Conservation (phyloP, 2,329 filamentous ascomycete genomes). For the Phialophora verrucosa region DNA sequence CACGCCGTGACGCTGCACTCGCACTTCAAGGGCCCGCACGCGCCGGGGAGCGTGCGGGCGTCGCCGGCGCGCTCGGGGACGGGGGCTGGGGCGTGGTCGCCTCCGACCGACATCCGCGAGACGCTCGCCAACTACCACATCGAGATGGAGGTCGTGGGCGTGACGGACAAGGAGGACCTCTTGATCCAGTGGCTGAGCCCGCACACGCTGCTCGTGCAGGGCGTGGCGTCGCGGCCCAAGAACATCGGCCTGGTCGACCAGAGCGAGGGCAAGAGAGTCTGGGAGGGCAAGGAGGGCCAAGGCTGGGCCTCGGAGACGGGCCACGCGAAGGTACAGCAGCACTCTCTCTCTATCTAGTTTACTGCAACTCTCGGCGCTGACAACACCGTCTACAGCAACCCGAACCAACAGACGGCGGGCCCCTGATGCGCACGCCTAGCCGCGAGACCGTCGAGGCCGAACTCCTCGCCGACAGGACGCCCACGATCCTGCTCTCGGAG, state of each 20-base stretch:
- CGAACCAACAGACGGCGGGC: conserved; percentile 24
- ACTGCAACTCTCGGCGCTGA: too few relatives aligned
- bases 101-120: conserved; percentile 35
- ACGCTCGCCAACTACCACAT: conserved; percentile 33
- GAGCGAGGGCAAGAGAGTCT: conserved; percentile 25
- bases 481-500: conserved; percentile 33
- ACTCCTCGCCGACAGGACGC: conserved; percentile 25
- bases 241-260: conserved; percentile 32
- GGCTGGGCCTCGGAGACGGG: conserved; percentile 33
- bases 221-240: conserved; percentile 23
- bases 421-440: conserved; percentile 28
- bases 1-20: conserved; percentile 31
- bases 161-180: conserved; percentile 32
- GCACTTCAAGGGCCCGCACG: conserved; percentile 33
- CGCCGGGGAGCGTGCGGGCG: conserved; percentile 26
- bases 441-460: conserved; percentile 34
- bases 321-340: conserved; percentile 33
- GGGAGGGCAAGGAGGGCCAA: conserved; percentile 30
- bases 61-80: conserved; percentile 15
- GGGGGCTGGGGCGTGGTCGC: conserved; percentile 19
- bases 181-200: conserved; percentile 33
- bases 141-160: conserved; percentile 33
- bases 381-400: neutral
- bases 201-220: conserved; percentile 35
- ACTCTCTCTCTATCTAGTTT: too few relatives aligned